phyloP scores from a whole-genome alignment of 495 filamentous ascomycete species.

The Neurospora sp. region DNA sequence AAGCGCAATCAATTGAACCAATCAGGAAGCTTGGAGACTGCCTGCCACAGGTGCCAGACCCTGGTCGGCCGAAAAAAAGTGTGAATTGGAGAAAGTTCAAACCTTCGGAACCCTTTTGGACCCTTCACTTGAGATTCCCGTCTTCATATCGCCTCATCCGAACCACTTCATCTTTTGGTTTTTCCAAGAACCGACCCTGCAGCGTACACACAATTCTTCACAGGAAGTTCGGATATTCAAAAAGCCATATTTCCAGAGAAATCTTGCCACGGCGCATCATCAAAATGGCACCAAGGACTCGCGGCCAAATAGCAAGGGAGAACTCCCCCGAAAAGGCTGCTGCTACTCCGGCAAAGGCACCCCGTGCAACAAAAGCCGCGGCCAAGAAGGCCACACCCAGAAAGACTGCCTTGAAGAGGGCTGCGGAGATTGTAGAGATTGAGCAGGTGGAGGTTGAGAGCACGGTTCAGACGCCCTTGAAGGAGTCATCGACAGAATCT shows the following conservation, averaged over 20 bases:
- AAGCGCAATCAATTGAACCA: background rate
- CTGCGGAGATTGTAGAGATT: background rate
- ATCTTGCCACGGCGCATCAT: background rate
- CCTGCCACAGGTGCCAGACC: background rate
- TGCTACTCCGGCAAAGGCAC: background rate
- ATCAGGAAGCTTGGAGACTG: background rate
- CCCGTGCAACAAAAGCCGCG: background rate
- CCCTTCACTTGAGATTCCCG: constrained; percentile 1
- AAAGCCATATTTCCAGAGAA: background rate
- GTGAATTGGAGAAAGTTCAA: background rate
- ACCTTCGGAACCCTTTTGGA: background rate
- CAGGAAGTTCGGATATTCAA: background rate
- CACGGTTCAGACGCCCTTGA: background rate
- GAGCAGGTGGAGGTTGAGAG: background rate
- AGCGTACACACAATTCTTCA: background rate
- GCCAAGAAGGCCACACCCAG: background rate
- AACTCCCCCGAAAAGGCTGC: background rate
- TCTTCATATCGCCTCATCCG: background rate
- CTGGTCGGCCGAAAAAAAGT: background rate
- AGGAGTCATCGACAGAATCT: background rate
- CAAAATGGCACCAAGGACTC: background rate
- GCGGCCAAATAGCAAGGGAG: background rate
- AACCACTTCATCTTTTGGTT: background rate
- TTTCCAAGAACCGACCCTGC: background rate
- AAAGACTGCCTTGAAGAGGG: background rate